Conservation (phyloP, 306 rosid species). For the Lathyrus oleraceus region DNA sequence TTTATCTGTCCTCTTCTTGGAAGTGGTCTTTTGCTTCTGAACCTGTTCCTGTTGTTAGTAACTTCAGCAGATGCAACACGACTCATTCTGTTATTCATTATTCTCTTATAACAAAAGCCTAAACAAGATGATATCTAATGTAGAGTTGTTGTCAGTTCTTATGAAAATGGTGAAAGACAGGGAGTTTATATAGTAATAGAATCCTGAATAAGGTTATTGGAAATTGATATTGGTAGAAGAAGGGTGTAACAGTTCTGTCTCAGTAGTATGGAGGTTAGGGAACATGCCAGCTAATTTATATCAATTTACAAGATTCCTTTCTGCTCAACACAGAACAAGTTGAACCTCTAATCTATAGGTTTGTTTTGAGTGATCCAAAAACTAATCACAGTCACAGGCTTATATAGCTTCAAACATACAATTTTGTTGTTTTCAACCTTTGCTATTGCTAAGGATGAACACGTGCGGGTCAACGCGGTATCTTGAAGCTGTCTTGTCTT, state of each 20-base stretch:
- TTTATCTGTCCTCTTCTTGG: slow-evolving; percentile 58
- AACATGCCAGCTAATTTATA: slow-evolving; percentile 53
- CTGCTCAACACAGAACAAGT: slow-evolving; percentile 44
- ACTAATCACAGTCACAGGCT: slow-evolving; percentile 7
- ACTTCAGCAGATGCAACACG: slow-evolving; percentile 38
- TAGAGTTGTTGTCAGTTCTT: not conserved
- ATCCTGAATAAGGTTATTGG: not conserved
- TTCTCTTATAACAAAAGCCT: slow-evolving; percentile 5
- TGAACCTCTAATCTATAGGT: slow-evolving; percentile 22
- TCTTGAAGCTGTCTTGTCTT: slow-evolving; percentile 35
- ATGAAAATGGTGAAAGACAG: slow-evolving; percentile 1
- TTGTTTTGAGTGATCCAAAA: slow-evolving; percentile 22
- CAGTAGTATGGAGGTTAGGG: slow-evolving; percentile 45
- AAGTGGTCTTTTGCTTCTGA: slow-evolving; percentile 40
- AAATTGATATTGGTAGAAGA: slow-evolving; percentile 6
- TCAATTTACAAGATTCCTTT: slow-evolving; percentile 46
- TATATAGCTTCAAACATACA: slow-evolving; percentile 16
- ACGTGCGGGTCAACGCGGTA: slow-evolving; percentile 46
- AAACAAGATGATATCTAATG: slow-evolving; percentile 16
- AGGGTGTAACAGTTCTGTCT: slow-evolving; percentile 32
- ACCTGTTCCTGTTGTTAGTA: slow-evolving; percentile 22
- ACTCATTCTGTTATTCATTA: slow-evolving; percentile 52
- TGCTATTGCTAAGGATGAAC: slow-evolving; percentile 8
- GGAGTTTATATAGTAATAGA: slow-evolving; percentile 52
- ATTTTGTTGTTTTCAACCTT: slow-evolving; percentile 22